Base-by-base conservation (phyloP, 2,329 filamentous ascomycete genomes). In the Hypoxylon rubiginosum region DNA sequence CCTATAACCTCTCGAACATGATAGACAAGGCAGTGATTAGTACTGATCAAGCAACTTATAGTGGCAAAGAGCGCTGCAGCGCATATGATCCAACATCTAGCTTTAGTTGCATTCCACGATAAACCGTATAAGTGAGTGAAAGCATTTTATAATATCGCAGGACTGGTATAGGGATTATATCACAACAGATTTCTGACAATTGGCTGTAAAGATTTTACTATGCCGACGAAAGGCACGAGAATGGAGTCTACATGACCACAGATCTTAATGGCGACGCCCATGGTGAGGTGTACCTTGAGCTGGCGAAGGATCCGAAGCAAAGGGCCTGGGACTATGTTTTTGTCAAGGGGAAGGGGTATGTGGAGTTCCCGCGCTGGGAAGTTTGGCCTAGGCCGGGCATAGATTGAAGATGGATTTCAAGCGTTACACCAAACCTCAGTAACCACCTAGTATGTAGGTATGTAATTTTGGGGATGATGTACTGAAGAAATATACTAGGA, bases 121-220 rank as follows among this genome's bases (percentile, higher is more conserved):
- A 74, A 71, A 24, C 72, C 69, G 1, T 76, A 72, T 39, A 76
- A 73, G 74, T 75, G 56, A 65, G 74, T 73, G 4, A 17, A 36
- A 11, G 21, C 2, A 15, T 21, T 13, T 34, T 10, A 19, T 32
- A 6, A 15, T 24, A 13, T 45, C 15, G 6, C 53, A 13, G 19
- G 13, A 10, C 19, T 28, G n/a, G 32, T 15, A 50, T 2, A 15
- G 4, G 21, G 21, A 24, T 24, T 24, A 24, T 24, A 24, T 4
- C 4, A 24, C 21, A 24, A 24, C 21, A 24, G 21, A 24, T 24
- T 19, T 21, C 55, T 68, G 8, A 67, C 48, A 9, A 26, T 3
- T 10, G 13, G 10, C 10, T 17, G 1, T 7, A 17, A 36, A 72
- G 71, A 10, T 72, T 72, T 46, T 72, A 72, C 39, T 71, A 71